Evolutionary conservation across 2,329 filamentous ascomycete species (phyloP).

Genomic region (Endoconidiophora polonica): DNA sequence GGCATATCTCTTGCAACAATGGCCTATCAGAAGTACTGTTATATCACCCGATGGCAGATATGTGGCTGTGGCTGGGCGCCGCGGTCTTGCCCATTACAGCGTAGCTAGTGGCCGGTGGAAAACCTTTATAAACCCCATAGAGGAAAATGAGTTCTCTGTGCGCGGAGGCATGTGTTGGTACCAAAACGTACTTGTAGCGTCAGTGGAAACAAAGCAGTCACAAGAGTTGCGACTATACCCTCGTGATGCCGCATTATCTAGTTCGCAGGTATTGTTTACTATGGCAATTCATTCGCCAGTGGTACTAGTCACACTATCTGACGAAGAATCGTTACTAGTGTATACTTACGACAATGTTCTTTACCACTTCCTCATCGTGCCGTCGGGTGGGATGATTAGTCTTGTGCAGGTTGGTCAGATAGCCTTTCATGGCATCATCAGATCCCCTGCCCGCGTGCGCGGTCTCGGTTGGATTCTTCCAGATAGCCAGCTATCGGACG

Average conservation of each 20-base stretch:
- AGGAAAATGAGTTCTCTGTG: constrained; percentile 83
- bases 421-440: constrained; percentile 87
- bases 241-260: constrained; percentile 63
- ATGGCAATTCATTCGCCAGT: constrained; percentile 70
- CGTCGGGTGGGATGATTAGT: constrained; percentile 49
- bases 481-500: constrained; percentile 72
- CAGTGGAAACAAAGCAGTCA: constrained; percentile 68
- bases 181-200: constrained; percentile 83
- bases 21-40: constrained; percentile 77
- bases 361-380: constrained; percentile 83
- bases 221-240: constrained; percentile 89
- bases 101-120: constrained; percentile 91
- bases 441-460: constrained; percentile 80
- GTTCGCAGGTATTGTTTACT: constrained; percentile 53
- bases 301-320: constrained; percentile 77
- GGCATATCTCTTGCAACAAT: constrained; percentile 74
- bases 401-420: constrained; percentile 95
- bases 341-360: constrained; percentile 95
- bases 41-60: constrained; percentile 88
- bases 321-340: constrained; percentile 84
- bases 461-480: constrained; percentile 92
- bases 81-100: constrained; percentile 89
- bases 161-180: constrained; percentile 98
- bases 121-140: constrained; percentile 63
- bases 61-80: constrained; percentile 82